A percentile compares a stretch with the other conserved stretches of the same genome.
Conservation (phyloP, 345 rosid genomes). For the Melaleuca alternifolia region DNA sequence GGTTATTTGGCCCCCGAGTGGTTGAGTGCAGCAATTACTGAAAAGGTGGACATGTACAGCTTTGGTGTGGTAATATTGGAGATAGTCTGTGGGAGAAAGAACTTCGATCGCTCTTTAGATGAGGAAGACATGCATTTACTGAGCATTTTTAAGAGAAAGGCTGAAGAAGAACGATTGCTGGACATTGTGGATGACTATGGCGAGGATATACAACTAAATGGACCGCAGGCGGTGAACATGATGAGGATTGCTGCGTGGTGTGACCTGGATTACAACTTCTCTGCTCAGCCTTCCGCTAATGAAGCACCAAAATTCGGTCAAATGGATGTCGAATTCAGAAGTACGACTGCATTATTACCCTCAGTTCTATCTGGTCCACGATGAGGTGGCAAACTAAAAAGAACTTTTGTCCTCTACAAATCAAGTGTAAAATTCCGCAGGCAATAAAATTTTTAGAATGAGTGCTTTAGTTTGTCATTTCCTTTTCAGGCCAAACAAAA, state of each 20-base stretch:
- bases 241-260: slow-evolving; percentile 29
- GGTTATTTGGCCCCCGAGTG: slow-evolving; percentile 10
- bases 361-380: neutral
- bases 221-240: neutral
- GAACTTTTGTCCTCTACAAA: neutral
- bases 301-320: neutral
- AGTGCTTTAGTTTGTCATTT: neutral
- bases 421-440: neutral
- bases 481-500: neutral
- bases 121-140: slow-evolving; percentile 15
- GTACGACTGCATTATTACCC: neutral
- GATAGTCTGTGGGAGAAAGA: slow-evolving; percentile 14
- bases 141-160: slow-evolving; percentile 4
- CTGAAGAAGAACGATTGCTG: neutral
- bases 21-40: neutral
- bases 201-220: slow-evolving; percentile 12
- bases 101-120: slow-evolving; percentile 1
- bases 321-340: neutral
- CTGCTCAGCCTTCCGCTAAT: neutral
- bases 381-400: neutral
- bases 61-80: slow-evolving; percentile 20
- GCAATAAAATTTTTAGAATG: accelerated
- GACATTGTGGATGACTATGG: slow-evolving; percentile 11
- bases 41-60: slow-evolving; percentile 15
- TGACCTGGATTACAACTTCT: neutral